A percentile compares a stretch with the other conserved stretches of the same genome.
Evolutionary conservation across 495 filamentous ascomycete genomes (phyloP).

Genomic region (Aspergillus ellipticus): DNA sequence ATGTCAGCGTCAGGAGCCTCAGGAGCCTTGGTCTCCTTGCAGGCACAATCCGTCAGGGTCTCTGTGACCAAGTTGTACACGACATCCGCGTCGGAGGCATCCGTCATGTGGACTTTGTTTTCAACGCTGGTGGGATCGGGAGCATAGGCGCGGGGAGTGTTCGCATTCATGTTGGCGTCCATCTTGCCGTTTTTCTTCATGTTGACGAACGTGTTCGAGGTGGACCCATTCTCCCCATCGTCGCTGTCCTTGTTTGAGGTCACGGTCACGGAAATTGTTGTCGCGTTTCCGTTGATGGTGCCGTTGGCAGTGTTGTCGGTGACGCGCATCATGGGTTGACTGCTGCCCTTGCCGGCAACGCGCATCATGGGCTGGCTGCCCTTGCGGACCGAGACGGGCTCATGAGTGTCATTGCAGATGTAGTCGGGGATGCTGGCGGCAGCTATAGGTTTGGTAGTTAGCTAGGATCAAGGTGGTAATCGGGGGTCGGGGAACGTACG

Average conservation of each 20-base stretch:
- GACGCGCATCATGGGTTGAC: no score
- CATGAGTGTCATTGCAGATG: constrained; percentile 10
- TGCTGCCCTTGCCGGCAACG: background rate
- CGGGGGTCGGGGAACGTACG: constrained; percentile 7
- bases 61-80: constrained; percentile 6
- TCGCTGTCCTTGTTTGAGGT: background rate
- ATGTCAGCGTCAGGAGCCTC: background rate
- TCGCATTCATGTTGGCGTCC: no score
- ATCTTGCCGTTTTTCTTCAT: no score
- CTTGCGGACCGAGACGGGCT: constrained; percentile 7
- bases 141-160: background rate
- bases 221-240: background rate
- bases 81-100: background rate
- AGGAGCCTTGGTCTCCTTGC: background rate
- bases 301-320: background rate
- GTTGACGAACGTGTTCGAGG: background rate
- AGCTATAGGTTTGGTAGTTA: constrained; percentile 1
- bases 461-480: no score
- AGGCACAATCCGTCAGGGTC: constrained; percentile 6
- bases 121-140: background rate
- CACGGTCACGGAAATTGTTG: background rate
- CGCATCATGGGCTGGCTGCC: constrained; percentile 11
- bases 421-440: constrained; percentile 3
- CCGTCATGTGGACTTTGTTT: background rate
- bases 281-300: background rate